phyloP scores from a whole-genome alignment of 768 basidiomycete species.

The Cystofilobasidium ferigula region DNA sequence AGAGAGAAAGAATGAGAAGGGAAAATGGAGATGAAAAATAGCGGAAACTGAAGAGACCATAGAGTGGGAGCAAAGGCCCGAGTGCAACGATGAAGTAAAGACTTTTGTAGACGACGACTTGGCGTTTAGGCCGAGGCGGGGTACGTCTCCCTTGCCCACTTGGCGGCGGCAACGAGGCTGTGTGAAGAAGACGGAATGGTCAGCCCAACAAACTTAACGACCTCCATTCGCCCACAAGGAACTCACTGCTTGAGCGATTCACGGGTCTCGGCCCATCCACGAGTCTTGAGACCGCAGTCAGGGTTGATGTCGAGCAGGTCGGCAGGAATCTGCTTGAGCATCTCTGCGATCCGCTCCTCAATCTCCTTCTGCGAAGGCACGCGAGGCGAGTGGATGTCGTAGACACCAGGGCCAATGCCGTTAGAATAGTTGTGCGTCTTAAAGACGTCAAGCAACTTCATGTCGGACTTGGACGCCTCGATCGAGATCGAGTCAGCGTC shows the following conservation, averaged over 20 bases:
- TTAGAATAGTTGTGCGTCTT: constrained; percentile 89
- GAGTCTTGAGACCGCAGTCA: constrained; percentile 97
- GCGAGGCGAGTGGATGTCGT: constrained; percentile 96
- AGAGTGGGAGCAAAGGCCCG: no score
- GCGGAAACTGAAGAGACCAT: no score
- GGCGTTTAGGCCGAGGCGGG: constrained; percentile 21
- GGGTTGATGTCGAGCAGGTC: constrained; percentile 86
- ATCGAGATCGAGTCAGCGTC: constrained; percentile 89
- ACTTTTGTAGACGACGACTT: no score
- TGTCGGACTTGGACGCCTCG: constrained; percentile 83
- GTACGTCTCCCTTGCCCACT: constrained; percentile 79
- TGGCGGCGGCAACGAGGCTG: constrained; percentile 82
- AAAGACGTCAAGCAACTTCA: constrained; percentile 94
- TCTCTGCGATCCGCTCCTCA: constrained; percentile 74
- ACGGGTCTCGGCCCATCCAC: constrained; percentile 97
- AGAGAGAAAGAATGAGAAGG: no score
- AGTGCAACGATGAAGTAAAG: neutral
- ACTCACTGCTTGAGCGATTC: constrained; percentile 41
- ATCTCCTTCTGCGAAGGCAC: constrained; percentile 88
- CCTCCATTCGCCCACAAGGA: no score
- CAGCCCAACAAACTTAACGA: neutral
- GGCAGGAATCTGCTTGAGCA: constrained; percentile 63
- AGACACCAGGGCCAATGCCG: constrained; percentile 53
- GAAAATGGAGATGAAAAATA: no score
- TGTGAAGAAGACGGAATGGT: constrained; percentile 39